phyloP scores from a whole-genome alignment of 495 filamentous ascomycete species.

The Hypoxylon lienhwacheense region DNA sequence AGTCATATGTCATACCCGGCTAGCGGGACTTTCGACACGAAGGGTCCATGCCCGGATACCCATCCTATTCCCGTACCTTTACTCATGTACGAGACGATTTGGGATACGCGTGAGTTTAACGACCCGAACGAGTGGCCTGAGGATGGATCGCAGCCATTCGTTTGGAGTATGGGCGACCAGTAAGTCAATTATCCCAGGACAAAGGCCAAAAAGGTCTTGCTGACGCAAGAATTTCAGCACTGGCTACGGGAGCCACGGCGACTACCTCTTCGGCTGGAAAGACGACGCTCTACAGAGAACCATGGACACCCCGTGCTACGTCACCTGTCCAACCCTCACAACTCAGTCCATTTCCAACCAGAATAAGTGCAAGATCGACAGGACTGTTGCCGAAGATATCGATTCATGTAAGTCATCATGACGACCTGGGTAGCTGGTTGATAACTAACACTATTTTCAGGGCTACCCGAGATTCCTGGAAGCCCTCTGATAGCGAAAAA shows the following conservation, averaged over 20 bases:
- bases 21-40: slow-evolving; percentile 38
- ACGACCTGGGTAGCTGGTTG: not conserved
- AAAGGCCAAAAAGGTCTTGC: not conserved
- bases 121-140: slow-evolving; percentile 43
- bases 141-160: slow-evolving; percentile 47
- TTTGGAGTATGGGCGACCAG: slow-evolving; percentile 45
- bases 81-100: slow-evolving; percentile 39
- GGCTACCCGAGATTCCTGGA: slow-evolving; percentile 26
- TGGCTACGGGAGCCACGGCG: slow-evolving; percentile 37
- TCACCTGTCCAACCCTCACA: slow-evolving; percentile 37
- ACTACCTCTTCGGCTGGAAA: slow-evolving; percentile 42
- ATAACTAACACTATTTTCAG: slow-evolving; percentile 8
- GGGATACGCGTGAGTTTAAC: slow-evolving; percentile 41
- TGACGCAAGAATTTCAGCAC: slow-evolving; percentile 14
- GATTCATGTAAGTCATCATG: slow-evolving; percentile 36
- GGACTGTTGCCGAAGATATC: slow-evolving; percentile 35
- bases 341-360: slow-evolving; percentile 39
- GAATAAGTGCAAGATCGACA: slow-evolving; percentile 35
- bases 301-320: slow-evolving; percentile 40
- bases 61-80: slow-evolving; percentile 40
- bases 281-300: slow-evolving; percentile 37
- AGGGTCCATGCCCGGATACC: slow-evolving; percentile 34
- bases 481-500: slow-evolving; percentile 20
- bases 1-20: slow-evolving; percentile 40
- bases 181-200: not conserved